phyloP scores from a whole-genome alignment of 2,329 filamentous ascomycete genomes.

The Colletotrichum incanum region DNA sequence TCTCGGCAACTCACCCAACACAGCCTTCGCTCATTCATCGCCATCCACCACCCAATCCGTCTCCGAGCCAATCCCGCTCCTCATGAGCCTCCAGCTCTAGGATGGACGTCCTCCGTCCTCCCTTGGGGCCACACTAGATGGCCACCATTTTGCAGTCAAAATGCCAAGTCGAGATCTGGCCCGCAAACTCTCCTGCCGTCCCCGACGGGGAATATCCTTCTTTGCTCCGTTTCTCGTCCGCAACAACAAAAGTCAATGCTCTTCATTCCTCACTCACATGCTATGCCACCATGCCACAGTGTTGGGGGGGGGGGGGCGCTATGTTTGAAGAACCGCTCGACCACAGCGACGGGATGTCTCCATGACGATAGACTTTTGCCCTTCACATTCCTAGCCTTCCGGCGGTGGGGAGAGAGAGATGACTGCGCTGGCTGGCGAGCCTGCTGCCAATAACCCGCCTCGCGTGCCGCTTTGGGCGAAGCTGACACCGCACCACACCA shows the following conservation, averaged over 20 bases:
- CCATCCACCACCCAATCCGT: background rate
- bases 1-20: constrained; percentile 5
- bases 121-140: background rate
- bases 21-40: constrained; percentile 4
- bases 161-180: background rate
- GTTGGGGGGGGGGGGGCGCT: constrained; percentile 7
- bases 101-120: constrained; percentile 9
- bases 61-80: background rate
- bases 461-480: constrained; percentile 20
- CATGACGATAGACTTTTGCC: background rate
- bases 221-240: background rate
- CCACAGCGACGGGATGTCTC: background rate
- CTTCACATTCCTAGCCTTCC: constrained; percentile 1
- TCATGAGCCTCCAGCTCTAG: constrained; percentile 15
- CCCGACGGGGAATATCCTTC: background rate
- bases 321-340: background rate
- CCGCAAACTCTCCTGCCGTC: background rate
- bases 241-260: background rate
- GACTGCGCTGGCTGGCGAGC: background rate
- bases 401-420: background rate
- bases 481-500: constrained; percentile 24
- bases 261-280: constrained; percentile 2
- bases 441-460: constrained; percentile 9
- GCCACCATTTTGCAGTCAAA: background rate
- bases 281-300: background rate